phyloP scores from a whole-genome alignment of 1,139 yeast species.

The Geotrichum cucujoidarum region DNA sequence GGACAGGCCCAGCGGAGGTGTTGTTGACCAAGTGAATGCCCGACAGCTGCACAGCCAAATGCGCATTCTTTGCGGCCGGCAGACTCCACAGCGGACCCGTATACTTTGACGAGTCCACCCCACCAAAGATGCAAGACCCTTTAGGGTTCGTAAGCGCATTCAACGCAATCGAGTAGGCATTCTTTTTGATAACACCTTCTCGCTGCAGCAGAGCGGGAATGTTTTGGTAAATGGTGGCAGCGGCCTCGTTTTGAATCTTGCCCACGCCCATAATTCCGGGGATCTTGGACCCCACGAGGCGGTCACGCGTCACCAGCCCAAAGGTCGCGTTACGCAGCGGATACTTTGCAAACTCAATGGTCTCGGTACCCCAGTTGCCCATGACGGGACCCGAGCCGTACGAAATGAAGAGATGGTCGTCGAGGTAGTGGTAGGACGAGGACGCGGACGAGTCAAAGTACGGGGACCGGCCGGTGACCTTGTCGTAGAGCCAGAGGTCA shows the following conservation, averaged over 20 bases:
- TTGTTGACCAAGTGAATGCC: slow-evolving; percentile 8
- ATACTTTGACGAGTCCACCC: slow-evolving; percentile 48
- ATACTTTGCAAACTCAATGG: slow-evolving; percentile 42
- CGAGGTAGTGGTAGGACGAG: slow-evolving; percentile 23
- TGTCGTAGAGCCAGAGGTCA: slow-evolving; percentile 43
- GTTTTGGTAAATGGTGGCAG: slow-evolving; percentile 28
- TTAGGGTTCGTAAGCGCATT: slow-evolving; percentile 26
- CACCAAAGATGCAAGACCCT: slow-evolving; percentile 48
- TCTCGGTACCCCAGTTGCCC: slow-evolving; percentile 61
- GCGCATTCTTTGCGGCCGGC: slow-evolving; percentile 21
- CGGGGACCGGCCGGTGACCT: slow-evolving; percentile 26
- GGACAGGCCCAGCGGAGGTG: not conserved
- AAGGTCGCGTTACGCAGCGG: slow-evolving; percentile 45
- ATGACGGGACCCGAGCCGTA: slow-evolving; percentile 41
- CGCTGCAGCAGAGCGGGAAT: slow-evolving; percentile 44
- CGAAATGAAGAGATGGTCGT: slow-evolving; percentile 24
- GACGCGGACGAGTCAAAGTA: slow-evolving; percentile 26
- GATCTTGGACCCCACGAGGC: slow-evolving; percentile 12
- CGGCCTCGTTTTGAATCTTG: slow-evolving; percentile 13
- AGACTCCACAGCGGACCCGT: slow-evolving; percentile 36
- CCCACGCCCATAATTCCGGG: slow-evolving; percentile 20
- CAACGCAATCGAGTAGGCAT: slow-evolving; percentile 41
- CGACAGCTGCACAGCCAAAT: slow-evolving; percentile 12
- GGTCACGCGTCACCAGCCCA: slow-evolving; percentile 30
- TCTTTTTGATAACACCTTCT: slow-evolving; percentile 42